Evolutionary conservation across 768 basidiomycete genomes (phyloP).

Genomic region (Leccinellum rugosiceps): DNA sequence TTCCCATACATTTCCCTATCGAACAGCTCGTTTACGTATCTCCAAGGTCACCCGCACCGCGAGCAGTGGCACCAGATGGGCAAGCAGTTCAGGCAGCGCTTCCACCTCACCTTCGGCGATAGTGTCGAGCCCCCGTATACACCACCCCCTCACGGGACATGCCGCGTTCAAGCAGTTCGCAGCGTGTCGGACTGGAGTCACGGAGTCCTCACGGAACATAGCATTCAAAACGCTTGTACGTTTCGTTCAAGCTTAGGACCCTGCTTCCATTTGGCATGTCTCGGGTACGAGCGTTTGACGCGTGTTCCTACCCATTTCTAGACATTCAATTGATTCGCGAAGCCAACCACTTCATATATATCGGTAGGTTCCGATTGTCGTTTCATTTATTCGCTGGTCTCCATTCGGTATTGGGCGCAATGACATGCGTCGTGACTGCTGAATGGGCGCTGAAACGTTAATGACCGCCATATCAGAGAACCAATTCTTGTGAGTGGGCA

Average conservation of each 20-base stretch:
- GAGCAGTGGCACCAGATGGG: conserved; percentile 59
- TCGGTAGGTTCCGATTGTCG: conserved; percentile 56
- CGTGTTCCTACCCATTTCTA: conserved; percentile 22
- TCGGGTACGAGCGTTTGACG: not conserved
- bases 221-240: conserved; percentile 92
- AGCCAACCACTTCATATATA: conserved; percentile 87
- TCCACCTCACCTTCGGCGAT: conserved; percentile 47
- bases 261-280: not conserved
- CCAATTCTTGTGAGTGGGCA: conserved; percentile 74
- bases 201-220: conserved; percentile 84
- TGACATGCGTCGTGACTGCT: conserved; percentile 10
- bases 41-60: conserved; percentile 62
- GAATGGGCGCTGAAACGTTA: not conserved
- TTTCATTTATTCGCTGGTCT: not conserved
- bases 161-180: conserved; percentile 77
- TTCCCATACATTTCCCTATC: not conserved
- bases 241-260: conserved; percentile 17
- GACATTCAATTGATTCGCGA: conserved; percentile 80
- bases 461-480: conserved; percentile 48
- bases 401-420: conserved; percentile 8
- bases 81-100: conserved; percentile 58
- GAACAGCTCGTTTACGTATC: not conserved
- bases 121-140: conserved; percentile 41
- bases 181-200: conserved; percentile 94
- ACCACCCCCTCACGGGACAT: conserved; percentile 46